Evolutionary conservation across 176 grass and related monocot species (phyloP).

Genomic region (Carex myosuroides): DNA sequence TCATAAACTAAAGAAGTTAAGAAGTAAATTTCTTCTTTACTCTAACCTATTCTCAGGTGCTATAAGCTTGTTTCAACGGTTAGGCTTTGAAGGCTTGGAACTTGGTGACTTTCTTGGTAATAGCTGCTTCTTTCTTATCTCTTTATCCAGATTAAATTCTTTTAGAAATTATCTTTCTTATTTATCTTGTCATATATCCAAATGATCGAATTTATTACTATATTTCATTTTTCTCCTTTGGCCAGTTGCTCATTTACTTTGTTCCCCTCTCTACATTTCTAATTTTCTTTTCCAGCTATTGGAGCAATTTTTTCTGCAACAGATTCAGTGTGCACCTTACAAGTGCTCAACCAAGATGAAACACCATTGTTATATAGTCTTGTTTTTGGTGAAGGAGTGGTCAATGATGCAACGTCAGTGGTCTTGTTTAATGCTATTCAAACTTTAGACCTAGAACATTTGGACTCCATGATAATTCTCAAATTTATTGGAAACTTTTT

Average conservation of each 20-base stretch:
- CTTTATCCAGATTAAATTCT: background rate
- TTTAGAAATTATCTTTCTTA: background rate
- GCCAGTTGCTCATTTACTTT: constrained; percentile 15
- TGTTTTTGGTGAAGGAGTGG: constrained; percentile 96
- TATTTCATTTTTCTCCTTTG: background rate
- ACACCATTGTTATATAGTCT: constrained; percentile 90
- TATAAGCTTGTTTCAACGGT: constrained; percentile 47
- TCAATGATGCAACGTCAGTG: constrained; percentile 93
- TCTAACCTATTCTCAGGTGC: constrained; percentile 40
- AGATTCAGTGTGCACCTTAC: constrained; percentile 94
- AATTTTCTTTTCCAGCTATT: constrained; percentile 52
- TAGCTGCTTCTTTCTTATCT: background rate
- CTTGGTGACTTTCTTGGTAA: constrained; percentile 84
- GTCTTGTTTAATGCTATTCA: constrained; percentile 92
- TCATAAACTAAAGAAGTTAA: background rate
- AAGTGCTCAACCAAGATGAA: constrained; percentile 89
- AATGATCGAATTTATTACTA: background rate
- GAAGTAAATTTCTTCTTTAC: background rate
- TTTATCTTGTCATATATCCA: background rate
- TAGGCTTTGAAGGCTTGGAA: constrained; percentile 67
- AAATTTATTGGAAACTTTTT: constrained; percentile 58
- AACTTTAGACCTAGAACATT: constrained; percentile 47
- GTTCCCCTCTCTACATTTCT: background rate
- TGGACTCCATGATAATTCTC: constrained; percentile 36
- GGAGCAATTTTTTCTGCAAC: constrained; percentile 96